phyloP scores from a whole-genome alignment of 2,329 filamentous ascomycete genomes.

The Calonectria pseudoturangicola region DNA sequence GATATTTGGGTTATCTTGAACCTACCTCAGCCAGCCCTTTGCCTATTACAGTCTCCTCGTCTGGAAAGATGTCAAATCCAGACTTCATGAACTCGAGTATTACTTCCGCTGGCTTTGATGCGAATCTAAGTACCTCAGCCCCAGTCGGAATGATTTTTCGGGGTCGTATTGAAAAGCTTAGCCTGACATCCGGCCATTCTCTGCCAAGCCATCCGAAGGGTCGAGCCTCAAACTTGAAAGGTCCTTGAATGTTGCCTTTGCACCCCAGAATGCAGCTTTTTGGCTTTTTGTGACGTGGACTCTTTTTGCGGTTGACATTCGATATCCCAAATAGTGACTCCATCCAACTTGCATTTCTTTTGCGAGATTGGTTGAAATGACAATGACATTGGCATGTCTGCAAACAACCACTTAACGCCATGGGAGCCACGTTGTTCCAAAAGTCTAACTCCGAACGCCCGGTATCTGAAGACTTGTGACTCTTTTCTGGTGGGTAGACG shows the following conservation, averaged over 20 bases:
- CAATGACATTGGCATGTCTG: constrained; percentile 16
- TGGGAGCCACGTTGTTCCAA: background rate
- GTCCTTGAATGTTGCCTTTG: background rate
- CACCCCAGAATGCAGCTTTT: background rate
- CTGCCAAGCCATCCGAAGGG: background rate
- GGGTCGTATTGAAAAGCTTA: background rate
- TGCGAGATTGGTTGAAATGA: background rate
- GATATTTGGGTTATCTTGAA: background rate
- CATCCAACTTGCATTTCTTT: background rate
- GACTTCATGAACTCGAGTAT: background rate
- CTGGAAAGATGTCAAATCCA: background rate
- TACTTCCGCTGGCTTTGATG: background rate
- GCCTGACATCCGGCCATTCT: background rate
- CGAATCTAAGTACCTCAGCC: background rate
- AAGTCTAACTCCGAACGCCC: background rate
- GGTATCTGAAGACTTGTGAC: no score
- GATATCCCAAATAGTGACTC: background rate
- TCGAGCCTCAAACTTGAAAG: background rate
- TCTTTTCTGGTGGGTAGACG: background rate
- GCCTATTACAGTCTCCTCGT: background rate
- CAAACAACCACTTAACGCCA: background rate
- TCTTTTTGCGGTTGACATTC: background rate
- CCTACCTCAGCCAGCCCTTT: background rate
- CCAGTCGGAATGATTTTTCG: background rate
- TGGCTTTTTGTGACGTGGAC: no score